These are phyloP conservation scores for Stachybotrys elegans DNA, from an alignment of 2,329 filamentous ascomycete species.

Conservation along the genomic window DNA sequence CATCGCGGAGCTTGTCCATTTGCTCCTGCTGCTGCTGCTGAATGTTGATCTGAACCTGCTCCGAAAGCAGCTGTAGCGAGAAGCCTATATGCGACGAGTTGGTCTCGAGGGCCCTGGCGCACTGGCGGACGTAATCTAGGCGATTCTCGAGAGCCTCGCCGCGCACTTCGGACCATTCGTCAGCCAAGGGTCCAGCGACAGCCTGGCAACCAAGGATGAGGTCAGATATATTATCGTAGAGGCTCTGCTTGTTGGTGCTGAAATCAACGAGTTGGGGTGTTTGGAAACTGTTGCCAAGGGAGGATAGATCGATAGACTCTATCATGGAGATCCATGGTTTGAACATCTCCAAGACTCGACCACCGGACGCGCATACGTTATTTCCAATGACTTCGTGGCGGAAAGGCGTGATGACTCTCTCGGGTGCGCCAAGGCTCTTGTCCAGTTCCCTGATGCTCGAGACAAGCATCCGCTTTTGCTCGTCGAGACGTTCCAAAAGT, in stretches of 20 bases:
- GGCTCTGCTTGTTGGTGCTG: conserved; percentile 81
- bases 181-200: conserved; percentile 83
- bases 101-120: conserved; percentile 75
- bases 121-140: conserved; percentile 71
- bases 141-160: conserved; percentile 86
- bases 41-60: conserved; percentile 62
- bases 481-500: conserved; percentile 77
- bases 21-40: conserved; percentile 37
- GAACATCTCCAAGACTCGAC: conserved; percentile 81
- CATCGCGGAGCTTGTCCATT: conserved; percentile 38
- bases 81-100: conserved; percentile 85
- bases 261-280: conserved; percentile 86
- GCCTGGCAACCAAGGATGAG: conserved; percentile 82
- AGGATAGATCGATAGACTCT: conserved; percentile 85
- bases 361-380: conserved; percentile 71
- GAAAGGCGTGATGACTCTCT: conserved; percentile 75
- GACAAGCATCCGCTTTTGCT: conserved; percentile 79
- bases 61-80: conserved; percentile 80
- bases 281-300: conserved; percentile 71
- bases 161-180: conserved; percentile 93
- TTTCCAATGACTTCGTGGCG: conserved; percentile 79
- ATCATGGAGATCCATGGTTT: conserved; percentile 85
- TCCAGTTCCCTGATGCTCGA: conserved; percentile 82
- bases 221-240: conserved; percentile 92
- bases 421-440: conserved; percentile 70